Evolutionary conservation across 345 rosid genomes (phyloP).

Genomic region (Camelina hispida): DNA sequence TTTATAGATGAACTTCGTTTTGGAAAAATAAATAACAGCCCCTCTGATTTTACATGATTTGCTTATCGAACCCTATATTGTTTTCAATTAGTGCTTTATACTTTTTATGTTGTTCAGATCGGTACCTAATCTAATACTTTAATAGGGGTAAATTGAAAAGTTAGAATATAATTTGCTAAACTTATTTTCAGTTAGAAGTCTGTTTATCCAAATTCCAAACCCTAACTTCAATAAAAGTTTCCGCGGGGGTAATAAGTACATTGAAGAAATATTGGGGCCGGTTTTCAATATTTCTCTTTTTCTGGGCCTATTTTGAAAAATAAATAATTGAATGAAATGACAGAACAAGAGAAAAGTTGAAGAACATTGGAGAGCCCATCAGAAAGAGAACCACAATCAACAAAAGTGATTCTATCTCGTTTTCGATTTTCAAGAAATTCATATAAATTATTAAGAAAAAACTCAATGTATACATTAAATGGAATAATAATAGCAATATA

Average conservation of each 20-base stretch:
- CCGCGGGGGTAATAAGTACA: background rate
- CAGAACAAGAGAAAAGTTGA: constrained; percentile 24
- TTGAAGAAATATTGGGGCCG: background rate
- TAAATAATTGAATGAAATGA: constrained; percentile 12
- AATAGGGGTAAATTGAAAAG: too few species aligned
- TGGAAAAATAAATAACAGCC: background rate
- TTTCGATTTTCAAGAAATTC: constrained; percentile 23
- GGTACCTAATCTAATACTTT: background rate
- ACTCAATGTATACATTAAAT: constrained; percentile 9
- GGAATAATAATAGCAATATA: constrained; percentile 27
- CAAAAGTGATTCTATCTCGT: constrained; percentile 23
- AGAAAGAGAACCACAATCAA: constrained; percentile 32
- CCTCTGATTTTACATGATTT: constrained; percentile 28
- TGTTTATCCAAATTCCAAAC: too few species aligned
- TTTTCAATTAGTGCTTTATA: background rate
- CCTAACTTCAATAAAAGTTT: too few species aligned
- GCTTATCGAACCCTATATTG: background rate
- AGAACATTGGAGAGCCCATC: constrained; percentile 31
- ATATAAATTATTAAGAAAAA: background rate
- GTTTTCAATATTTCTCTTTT: background rate
- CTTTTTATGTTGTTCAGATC: constrained; percentile 14
- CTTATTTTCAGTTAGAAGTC: background rate
- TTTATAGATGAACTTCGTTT: constrained; percentile 27
- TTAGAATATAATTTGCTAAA: background rate
- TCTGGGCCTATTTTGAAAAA: background rate